Evolutionary conservation across 495 filamentous ascomycete genomes (phyloP).

Genomic region (Xylaria scruposa): DNA sequence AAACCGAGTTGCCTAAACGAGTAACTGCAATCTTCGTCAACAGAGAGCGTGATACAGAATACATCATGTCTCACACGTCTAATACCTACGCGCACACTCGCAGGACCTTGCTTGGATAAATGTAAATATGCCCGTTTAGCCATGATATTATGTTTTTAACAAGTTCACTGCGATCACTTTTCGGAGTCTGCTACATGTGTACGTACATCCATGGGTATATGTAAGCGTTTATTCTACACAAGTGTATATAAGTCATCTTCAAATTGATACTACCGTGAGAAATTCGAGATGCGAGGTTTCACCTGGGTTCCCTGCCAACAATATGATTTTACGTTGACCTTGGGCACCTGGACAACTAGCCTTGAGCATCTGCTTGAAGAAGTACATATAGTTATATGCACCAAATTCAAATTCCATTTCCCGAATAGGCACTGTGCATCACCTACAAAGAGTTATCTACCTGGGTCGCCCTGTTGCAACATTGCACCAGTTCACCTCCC

Average conservation of each 20-base stretch:
- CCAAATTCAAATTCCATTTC: not conserved
- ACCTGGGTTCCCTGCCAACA: not conserved
- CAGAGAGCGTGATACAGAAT: not conserved
- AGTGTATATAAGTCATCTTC: not conserved
- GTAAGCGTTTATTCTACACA: not conserved
- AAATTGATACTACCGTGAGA: not conserved
- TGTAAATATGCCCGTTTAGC: conserved; percentile 1
- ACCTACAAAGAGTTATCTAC: not conserved
- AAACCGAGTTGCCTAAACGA: not conserved
- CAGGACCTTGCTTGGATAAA: not conserved
- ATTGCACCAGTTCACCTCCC: not conserved
- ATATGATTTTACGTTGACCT: too few relatives aligned
- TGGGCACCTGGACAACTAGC: too few relatives aligned
- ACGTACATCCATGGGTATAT: conserved; percentile 10
- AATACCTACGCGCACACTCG: too few relatives aligned
- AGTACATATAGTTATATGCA: not conserved
- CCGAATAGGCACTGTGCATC: not conserved
- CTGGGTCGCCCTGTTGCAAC: not conserved
- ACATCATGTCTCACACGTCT: conserved; percentile 1
- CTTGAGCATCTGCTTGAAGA: too few relatives aligned
- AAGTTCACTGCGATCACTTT: not conserved
- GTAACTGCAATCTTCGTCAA: conserved; percentile 1
- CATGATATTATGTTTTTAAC: not conserved
- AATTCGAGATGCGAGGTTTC: not conserved
- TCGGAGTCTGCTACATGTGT: not conserved